Evolutionary conservation across 192 early-diverging fungal genomes (phyloP), one percentile per base, ranked within the genome.

Genomic region (Diversispora epigaea): DNA sequence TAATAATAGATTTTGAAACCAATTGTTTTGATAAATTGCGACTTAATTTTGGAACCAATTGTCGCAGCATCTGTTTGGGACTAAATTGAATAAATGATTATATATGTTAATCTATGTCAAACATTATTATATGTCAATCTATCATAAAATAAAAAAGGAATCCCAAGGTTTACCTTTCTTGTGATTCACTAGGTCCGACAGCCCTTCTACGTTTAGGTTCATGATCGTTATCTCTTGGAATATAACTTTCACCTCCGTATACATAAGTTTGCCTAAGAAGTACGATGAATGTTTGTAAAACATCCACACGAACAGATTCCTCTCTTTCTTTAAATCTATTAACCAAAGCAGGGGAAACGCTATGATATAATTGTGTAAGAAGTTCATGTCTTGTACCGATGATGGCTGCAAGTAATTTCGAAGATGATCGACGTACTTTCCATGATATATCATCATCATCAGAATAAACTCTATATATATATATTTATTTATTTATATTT

Each of bases 371-470:
- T 64, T 87, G 81, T 55, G 76, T 73, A 8, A 94, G 81, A 44
- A 90, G 63, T 61, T 93, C 91, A 25, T 89, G 84, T 7, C 90
- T 89, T 1, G 93, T 93, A 52, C 81, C 86, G 60, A 96, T 91
- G 40, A 89, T 80, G 11, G 88, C 84, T 4, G 87, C 70, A 1
- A 96, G 78, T 6, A 95, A 73, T 74, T 93, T 93, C 8, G 90
- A 85, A n/a, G 91, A 84, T 3, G 93, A 88, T 12, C 91, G 84
- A 58, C 95, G 91, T 7, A 95, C 95, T 77, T 96, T 96, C 94
- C 93, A 96, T 2, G 92, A 93, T 72, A 95, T 85, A 73, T 96
- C 95, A 62, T 96, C 95, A 54, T 96, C 93, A 68, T 96, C 94
- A 6, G 91, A 93, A 80, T 91, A 94, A 66, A 91, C 91, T 19